Base-by-base conservation (phyloP, 23 red algal species). In the Gracilaria vermiculophylla region DNA sequence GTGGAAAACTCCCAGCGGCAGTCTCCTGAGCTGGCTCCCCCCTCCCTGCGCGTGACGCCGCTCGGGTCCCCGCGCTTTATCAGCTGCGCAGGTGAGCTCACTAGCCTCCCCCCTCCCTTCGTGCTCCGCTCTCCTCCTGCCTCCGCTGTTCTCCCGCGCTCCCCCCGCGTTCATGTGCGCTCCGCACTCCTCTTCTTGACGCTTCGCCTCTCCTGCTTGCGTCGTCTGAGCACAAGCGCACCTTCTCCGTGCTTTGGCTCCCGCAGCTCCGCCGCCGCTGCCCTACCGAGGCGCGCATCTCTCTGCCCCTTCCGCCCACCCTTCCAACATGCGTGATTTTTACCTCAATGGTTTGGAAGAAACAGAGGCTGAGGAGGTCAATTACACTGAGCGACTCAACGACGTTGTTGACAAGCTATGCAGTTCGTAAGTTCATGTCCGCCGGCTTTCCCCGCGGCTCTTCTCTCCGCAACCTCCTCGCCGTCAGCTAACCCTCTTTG, bases 341-440 rank as follows among this genome's bases (percentile, higher is more conserved):
- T 73, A 45, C 20, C 37, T 73, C 37, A 73, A 48, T n/a, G 67
- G 67, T 16, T 29, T 73, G 20, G 67, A 73, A 48, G 67, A 73
- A 24, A 73, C 67, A 73, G 67, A 73, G 47, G 67, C 40, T 73
- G 67, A 73, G 40, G 67, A 73, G 9, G 67, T 73, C 39, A 73
- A 44, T 36, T 42, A 73, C 42, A 29, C 47, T 73, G 37, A 48
- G 25, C 67, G 67, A 45, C 67, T 79, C 19, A 58, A 60, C 49
- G 76, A 58, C 35, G 45, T 79, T 55, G 76, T 79, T 54, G 76
- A 79, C 76, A 79, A 79, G 27, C 31, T 79, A 41, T 79, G 76
- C 57, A 3, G 8, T 41, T 54, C 45, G 76, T 79, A 79, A 79
- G 76, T 79, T 44, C 9, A 0, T 15, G 25, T 10, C 16, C 29